Evolutionary conservation across 768 basidiomycete species (phyloP).

Genomic region (Aureoboletus auriporus): DNA sequence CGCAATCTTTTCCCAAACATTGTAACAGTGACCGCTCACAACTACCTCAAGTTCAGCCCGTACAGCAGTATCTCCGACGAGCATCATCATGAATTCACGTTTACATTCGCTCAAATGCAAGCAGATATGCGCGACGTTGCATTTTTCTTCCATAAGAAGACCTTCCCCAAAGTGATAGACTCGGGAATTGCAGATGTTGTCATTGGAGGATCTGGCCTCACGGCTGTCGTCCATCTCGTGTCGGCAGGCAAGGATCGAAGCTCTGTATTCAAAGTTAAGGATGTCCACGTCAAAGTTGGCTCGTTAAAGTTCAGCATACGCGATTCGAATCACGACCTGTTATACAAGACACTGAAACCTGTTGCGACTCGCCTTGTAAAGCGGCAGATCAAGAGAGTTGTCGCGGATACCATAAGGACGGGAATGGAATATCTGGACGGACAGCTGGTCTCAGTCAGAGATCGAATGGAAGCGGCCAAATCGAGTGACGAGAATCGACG

Average conservation of each 20-base stretch:
- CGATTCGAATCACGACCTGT: slow-evolving; percentile 83
- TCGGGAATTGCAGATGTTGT: slow-evolving; percentile 83
- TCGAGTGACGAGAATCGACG: slow-evolving; percentile 42
- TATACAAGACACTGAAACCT: slow-evolving; percentile 82
- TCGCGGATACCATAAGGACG: slow-evolving; percentile 66
- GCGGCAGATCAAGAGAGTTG: slow-evolving; percentile 57
- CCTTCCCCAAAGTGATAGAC: slow-evolving; percentile 73
- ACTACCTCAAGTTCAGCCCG: slow-evolving; percentile 82
- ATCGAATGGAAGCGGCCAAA: slow-evolving; percentile 67
- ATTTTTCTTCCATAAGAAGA: slow-evolving; percentile 88
- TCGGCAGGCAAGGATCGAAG: slow-evolving; percentile 58
- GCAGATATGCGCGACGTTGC: slow-evolving; percentile 92
- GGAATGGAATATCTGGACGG: slow-evolving; percentile 87
- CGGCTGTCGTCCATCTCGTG: slow-evolving; percentile 58
- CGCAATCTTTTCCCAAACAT: slow-evolving; percentile 87
- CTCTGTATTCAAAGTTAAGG: slow-evolving; percentile 70
- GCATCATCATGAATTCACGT: slow-evolving; percentile 64
- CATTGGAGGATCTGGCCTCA: slow-evolving; percentile 80
- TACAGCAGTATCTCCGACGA: slow-evolving; percentile 56
- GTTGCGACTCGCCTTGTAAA: slow-evolving; percentile 83
- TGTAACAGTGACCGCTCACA: slow-evolving; percentile 69
- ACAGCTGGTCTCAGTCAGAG: slow-evolving; percentile 84
- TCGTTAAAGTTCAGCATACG: slow-evolving; percentile 87
- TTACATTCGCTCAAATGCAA: slow-evolving; percentile 83
- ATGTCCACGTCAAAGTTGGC: slow-evolving; percentile 78